phyloP scores from a whole-genome alignment of 1,284 basidiomycete genomes.

The Malassezia furfur region DNA sequence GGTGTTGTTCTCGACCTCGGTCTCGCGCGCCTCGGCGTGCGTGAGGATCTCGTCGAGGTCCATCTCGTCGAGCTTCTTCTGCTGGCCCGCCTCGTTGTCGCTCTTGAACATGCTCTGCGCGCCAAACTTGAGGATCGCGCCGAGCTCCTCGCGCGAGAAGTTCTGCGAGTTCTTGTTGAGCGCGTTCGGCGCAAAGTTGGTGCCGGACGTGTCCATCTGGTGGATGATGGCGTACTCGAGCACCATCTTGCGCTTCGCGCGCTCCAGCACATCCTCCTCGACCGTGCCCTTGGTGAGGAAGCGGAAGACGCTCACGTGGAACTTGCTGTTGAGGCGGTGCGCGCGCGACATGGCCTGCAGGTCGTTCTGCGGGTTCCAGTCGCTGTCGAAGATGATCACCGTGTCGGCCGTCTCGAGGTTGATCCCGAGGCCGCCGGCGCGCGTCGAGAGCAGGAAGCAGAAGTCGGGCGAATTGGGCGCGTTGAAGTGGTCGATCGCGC shows the following conservation, averaged over 20 bases:
- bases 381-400: constrained; percentile 88
- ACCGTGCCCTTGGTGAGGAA: constrained; percentile 97
- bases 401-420: constrained; percentile 75
- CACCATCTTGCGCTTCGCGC: constrained; percentile 99
- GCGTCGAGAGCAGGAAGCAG: constrained; percentile 45
- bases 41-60: constrained; percentile 96
- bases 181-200: constrained; percentile 69
- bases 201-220: constrained; percentile 98
- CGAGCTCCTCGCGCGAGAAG: constrained; percentile 92
- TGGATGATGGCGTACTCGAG: constrained; percentile 99
- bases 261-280: constrained; percentile 95
- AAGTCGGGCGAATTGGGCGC: constrained; percentile 63
- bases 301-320: constrained; percentile 94
- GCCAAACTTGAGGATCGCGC: constrained; percentile 97
- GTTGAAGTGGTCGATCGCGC: constrained; percentile 70
- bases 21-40: constrained; percentile 94
- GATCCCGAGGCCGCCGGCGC: constrained; percentile 47
- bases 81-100: constrained; percentile 74
- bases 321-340: constrained; percentile 56
- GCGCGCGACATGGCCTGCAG: constrained; percentile 98
- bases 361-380: constrained; percentile 94
- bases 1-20: constrained; percentile 57
- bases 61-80: constrained; percentile 96
- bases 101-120: constrained; percentile 99
- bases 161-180: constrained; percentile 53